Conservation (phyloP, 805 yeast genomes). For the Ogataea naganishii region DNA sequence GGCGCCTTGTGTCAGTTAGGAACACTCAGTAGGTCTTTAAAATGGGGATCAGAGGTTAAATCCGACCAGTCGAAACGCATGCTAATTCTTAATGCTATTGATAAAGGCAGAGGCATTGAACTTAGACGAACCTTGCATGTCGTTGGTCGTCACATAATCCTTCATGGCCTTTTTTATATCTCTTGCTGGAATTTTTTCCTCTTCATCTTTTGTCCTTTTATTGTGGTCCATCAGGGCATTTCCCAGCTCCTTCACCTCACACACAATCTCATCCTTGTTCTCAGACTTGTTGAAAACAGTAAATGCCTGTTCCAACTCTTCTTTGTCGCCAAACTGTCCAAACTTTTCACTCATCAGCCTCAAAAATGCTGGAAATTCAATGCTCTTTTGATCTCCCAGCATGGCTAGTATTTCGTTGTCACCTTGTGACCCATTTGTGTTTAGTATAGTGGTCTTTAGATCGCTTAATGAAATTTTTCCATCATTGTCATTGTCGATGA, state of each 20-base stretch:
- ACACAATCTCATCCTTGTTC: constrained; percentile 23
- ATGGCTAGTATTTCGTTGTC: constrained; percentile 38
- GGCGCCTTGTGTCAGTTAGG: no score
- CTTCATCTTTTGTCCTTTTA: constrained; percentile 11
- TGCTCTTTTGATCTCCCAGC: constrained; percentile 33
- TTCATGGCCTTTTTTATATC: constrained; percentile 44
- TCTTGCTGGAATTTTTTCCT: constrained; percentile 13
- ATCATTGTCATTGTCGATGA: constrained; percentile 78
- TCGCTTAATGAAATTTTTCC: constrained; percentile 51
- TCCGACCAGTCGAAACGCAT: not conserved
- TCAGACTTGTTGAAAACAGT: constrained; percentile 34
- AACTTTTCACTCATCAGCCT: constrained; percentile 52
- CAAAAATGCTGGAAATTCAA: constrained; percentile 60
- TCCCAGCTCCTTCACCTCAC: constrained; percentile 41
- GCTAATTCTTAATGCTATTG: constrained; percentile 23
- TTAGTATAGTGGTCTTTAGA: constrained; percentile 42
- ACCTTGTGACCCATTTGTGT: constrained; percentile 37
- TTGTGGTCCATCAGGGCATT: constrained; percentile 36
- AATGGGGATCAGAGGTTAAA: no score
- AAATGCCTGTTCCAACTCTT: constrained; percentile 52
- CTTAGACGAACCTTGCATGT: constrained; percentile 45
- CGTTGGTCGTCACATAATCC: constrained; percentile 45
- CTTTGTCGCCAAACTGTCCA: constrained; percentile 37
- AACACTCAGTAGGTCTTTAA: no score
- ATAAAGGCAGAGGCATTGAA: constrained; percentile 61